phyloP scores from a whole-genome alignment of 2,329 filamentous ascomycete genomes.

The Colletotrichum graminicola region DNA sequence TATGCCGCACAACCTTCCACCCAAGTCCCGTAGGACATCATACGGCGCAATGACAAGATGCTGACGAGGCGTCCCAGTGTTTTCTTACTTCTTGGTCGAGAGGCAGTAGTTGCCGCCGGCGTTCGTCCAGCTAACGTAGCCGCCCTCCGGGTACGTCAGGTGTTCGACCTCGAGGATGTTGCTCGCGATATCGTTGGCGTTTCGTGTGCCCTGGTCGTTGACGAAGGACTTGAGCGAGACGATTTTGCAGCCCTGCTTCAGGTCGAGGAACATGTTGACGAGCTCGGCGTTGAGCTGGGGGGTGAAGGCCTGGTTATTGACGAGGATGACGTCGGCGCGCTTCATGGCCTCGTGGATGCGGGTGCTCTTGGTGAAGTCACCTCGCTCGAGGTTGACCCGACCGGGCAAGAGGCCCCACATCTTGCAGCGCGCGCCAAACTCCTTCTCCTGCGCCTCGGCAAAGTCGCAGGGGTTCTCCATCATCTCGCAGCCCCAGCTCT shows the following conservation, averaged over 20 bases:
- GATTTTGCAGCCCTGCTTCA: conserved; percentile 90
- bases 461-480: conserved; percentile 91
- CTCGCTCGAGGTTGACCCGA: conserved; percentile 81
- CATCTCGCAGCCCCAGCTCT: conserved; percentile 96
- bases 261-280: conserved; percentile 89
- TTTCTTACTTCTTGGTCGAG: conserved; percentile 77
- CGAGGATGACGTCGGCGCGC: conserved; percentile 92
- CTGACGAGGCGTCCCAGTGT: conserved; percentile 46
- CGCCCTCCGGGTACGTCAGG: conserved; percentile 67
- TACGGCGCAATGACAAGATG: conserved; percentile 38
- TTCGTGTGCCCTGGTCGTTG: conserved; percentile 82
- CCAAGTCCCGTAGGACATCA: conserved; percentile 41
- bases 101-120: conserved; percentile 89
- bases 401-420: conserved; percentile 91
- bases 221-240: conserved; percentile 95
- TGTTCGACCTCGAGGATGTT: conserved; percentile 84
- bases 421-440: conserved; percentile 86
- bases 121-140: conserved; percentile 92
- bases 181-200: conserved; percentile 81
- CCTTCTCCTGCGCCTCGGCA: conserved; percentile 81
- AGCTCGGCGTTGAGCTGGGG: conserved; percentile 87
- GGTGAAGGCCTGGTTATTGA: conserved; percentile 98
- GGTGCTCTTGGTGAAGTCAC: conserved; percentile 83
- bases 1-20: conserved; percentile 1
- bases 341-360: conserved; percentile 80